Base-by-base conservation (phyloP, 139 green algal species). In the Tetraselmis striata region DNA sequence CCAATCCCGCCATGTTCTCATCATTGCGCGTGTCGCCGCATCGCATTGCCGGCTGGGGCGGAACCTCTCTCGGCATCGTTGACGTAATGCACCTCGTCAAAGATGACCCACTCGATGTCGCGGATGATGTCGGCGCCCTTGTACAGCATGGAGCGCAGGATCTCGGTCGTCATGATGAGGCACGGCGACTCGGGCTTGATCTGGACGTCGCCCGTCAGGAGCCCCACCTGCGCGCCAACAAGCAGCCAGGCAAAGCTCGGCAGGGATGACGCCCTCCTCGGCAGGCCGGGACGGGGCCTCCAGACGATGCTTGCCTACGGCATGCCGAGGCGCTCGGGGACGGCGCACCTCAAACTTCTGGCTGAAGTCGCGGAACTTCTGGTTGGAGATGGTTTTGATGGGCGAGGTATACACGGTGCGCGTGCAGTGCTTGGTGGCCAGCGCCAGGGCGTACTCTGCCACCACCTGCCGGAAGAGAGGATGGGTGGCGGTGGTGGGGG, bases 321-420 rank as follows among this genome's bases (percentile, higher is more conserved):
- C 75, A 78, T 30, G 28, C 11, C 28, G 22, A 30, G 28, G 28
- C 5, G 75, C 75, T 78, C 59, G 59, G 59, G 24, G 59, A 76
- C 45, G 11, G 29, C 30, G 31, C 76, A 94, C 93, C 83, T 97
- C 94, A 84, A 98, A 97, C 79, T 94, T 90, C 23, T 76, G 59
- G 59, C 75, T 89, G 84, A 99, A 98, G 88, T 99, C 96, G 0
- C 96, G 80, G 88, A 98, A 99, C 89, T 99, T 99, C 84, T 99
- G 96, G 88, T 99, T 99, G 84, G 85, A 94, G 89, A 99, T 99
- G 83, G 96, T 98, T 88, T 99, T 99, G 88, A 99, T 98, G 82
- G 96, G 96, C 0, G 91, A 94, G 29, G 90, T 93, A 83, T 93
- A 93, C 22, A 93, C 82, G 1, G 86, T 84, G 1, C 86, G 79